These are phyloP conservation scores for Alternaria atra DNA, from an alignment of 2,329 filamentous ascomycete species.

Conservation along the genomic window DNA sequence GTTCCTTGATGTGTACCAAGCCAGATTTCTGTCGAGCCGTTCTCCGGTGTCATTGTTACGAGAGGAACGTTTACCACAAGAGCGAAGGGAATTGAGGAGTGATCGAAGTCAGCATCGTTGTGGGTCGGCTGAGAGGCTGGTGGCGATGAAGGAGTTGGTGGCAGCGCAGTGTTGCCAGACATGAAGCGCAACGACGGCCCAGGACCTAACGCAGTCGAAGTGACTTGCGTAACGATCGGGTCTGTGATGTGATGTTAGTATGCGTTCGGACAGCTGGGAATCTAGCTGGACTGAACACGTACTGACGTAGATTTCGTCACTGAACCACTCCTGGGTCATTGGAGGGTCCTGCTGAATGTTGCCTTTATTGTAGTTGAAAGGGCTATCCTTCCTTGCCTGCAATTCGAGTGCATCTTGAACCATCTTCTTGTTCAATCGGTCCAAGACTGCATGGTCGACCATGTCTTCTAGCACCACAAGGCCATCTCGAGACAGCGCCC, in stretches of 20 bases:
- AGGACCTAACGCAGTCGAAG: slow-evolving; percentile 55
- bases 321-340: slow-evolving; percentile 54
- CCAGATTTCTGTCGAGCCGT: slow-evolving; percentile 63
- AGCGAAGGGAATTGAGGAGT: slow-evolving; percentile 54
- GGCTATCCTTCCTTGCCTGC: slow-evolving; percentile 61
- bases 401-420: slow-evolving; percentile 64
- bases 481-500: slow-evolving; percentile 43
- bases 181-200: slow-evolving; percentile 43
- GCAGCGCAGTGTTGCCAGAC: slow-evolving; percentile 52
- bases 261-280: neutral
- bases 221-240: slow-evolving; percentile 65
- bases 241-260: slow-evolving; percentile 49
- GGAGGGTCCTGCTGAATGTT: slow-evolving; percentile 71
- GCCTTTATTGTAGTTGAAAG: slow-evolving; percentile 70
- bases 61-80: slow-evolving; percentile 60
- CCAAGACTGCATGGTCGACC: slow-evolving; percentile 59
- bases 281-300: slow-evolving; percentile 19
- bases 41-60: slow-evolving; percentile 55
- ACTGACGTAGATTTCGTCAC: slow-evolving; percentile 63
- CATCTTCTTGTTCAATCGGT: slow-evolving; percentile 68
- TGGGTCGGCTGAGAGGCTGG: slow-evolving; percentile 47
- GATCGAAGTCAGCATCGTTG: slow-evolving; percentile 47
- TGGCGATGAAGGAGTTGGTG: slow-evolving; percentile 53
- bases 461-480: slow-evolving; percentile 47
- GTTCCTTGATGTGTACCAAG: slow-evolving; percentile 57